Evolutionary conservation across 495 filamentous ascomycete species (phyloP), one percentile per base, ranked within the genome.

Genomic region (Mycothermus thermophilus): DNA sequence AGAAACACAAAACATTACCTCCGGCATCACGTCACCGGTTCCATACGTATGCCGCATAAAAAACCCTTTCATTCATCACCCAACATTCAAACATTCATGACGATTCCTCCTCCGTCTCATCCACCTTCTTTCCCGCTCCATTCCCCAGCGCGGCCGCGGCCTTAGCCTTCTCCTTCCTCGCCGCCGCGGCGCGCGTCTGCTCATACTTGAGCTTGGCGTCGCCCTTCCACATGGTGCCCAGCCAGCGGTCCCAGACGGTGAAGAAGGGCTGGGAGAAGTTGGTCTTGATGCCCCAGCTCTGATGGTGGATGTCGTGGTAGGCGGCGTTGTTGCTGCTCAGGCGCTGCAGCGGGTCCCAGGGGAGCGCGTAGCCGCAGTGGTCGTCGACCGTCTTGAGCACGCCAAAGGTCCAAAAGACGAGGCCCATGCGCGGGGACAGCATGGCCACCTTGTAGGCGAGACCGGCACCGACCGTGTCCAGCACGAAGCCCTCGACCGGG

Each of bases 261-360:
- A 86, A 83, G 62, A 83, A 87, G 1, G 83, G 83, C 52, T 90
- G 83, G 1, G 77, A 79, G 41, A 68, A 75, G 57, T 71, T 64
- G 41, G 74, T 70, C 70, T 90, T 95, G 64, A 97, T 93, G 30
- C 90, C 90, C 90, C 88, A 97, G 62, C 83, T 93, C 62, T 97
- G 90, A 59, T 97, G 90, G 56, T 97, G 90, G 34, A 97, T 83
- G 54, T 97, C 90, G 55, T 97, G 90, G 58, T 93, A 97, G 14
- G 74, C 77, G 13, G 90, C 83, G 45, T 95, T 94, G 64, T 97
- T 94, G 49, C 80, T 77, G 23, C 83, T 92, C 20, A 93, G 61
- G 49, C 75, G 77, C 65, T 95, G 87, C 41, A 95, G 65, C 13
- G 90, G 90, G 56, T 97, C 88, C 74, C 79, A 96, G 5, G 90